phyloP scores from a whole-genome alignment of 306 rosid genomes.

The Sophora flavescens region DNA sequence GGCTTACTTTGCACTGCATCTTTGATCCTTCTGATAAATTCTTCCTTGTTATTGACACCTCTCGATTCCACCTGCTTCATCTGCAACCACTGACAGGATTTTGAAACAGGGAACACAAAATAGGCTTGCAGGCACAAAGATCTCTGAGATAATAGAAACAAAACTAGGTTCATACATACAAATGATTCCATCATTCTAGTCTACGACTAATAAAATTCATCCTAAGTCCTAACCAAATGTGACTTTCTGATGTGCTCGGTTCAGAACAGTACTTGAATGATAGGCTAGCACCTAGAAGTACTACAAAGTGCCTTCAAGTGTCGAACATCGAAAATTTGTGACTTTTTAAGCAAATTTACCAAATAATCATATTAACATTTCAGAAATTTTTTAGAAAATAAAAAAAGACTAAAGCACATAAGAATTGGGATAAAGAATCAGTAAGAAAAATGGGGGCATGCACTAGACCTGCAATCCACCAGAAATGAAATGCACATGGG shows the following conservation, averaged over 20 bases:
- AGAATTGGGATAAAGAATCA: neutral
- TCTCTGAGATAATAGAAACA: constrained; percentile 7
- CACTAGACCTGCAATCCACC: constrained; percentile 79
- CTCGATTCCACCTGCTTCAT: constrained; percentile 69
- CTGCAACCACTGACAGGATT: constrained; percentile 54
- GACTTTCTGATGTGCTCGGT: neutral
- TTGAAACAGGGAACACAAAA: constrained; percentile 28
- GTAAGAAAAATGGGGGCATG: constrained; percentile 22
- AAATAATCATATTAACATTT: constrained; percentile 7
- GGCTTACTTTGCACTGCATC: constrained; percentile 72
- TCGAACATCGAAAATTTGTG: constrained; percentile 11
- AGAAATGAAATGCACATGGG: constrained; percentile 74
- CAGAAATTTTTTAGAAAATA: neutral
- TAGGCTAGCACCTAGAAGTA: neutral
- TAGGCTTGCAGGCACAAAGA: constrained; percentile 6
- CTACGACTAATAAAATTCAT: constrained; percentile 15
- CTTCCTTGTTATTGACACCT: constrained; percentile 66
- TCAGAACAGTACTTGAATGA: constrained; percentile 9
- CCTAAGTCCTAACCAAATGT: neutral
- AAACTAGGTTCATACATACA: neutral
- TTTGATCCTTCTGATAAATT: constrained; percentile 64
- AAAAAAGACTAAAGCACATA: neutral
- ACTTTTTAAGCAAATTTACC: neutral
- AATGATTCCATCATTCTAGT: constrained; percentile 21
- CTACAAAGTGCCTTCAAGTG: neutral